Conservation (phyloP, 176 grass and related monocot species). For the Areca catechu region DNA sequence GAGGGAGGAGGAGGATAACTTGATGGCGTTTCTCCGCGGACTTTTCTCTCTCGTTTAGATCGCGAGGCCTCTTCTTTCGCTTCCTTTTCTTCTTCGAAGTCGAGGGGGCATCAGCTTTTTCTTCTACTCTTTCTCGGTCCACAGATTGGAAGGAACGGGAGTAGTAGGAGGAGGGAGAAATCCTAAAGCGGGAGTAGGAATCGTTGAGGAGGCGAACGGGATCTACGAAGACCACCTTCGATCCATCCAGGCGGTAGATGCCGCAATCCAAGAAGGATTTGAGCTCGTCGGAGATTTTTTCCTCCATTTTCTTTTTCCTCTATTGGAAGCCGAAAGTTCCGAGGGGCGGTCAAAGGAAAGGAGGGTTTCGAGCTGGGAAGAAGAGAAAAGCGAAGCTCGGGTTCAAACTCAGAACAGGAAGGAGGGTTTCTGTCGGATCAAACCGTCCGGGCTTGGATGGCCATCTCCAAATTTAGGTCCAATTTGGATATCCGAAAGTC, state of each 20-base stretch:
- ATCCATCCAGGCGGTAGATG: conserved; percentile 34
- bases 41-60: conserved; percentile 52
- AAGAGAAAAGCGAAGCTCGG: no score
- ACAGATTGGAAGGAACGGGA: conserved; percentile 47
- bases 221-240: conserved; percentile 44
- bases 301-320: conserved; percentile 19
- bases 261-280: conserved; percentile 45
- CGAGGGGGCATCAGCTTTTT: not conserved
- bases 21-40: conserved; percentile 65
- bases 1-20: conserved; percentile 6
- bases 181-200: conserved; percentile 49
- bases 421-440: no score
- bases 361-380: no score
- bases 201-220: conserved; percentile 66
- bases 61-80: conserved; percentile 13
- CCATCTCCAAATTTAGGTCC: no score
- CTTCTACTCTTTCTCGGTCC: conserved; percentile 6
- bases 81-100: conserved; percentile 29
- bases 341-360: no score
- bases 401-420: no score
- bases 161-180: conserved; percentile 73
- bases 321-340: no score
- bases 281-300: conserved; percentile 31
- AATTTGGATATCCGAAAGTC: no score
- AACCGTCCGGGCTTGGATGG: no score